These are phyloP conservation scores for Neoconidiobolus thromboides DNA, from an alignment of 371 early-diverging fungal genomes.

Conservation along the genomic window DNA sequence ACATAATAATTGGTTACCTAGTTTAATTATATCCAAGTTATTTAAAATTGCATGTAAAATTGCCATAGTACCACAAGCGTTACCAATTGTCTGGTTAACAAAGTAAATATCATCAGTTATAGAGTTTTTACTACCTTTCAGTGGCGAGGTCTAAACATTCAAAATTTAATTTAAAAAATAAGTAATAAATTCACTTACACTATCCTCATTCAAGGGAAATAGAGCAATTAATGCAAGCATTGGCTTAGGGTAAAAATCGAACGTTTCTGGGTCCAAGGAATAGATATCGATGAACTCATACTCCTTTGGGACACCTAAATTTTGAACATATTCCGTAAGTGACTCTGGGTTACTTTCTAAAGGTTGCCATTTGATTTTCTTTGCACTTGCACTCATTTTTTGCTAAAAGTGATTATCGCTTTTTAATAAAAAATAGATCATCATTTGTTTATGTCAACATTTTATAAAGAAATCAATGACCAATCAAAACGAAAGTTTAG, in stretches of 20 bases:
- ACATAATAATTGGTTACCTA: constrained; percentile 1
- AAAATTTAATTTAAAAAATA: too few relatives aligned
- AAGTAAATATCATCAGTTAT: constrained; percentile 43
- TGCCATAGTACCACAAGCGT: constrained; percentile 84
- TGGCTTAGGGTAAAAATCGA: constrained; percentile 14
- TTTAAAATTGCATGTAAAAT: constrained; percentile 53
- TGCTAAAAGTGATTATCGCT: too few relatives aligned
- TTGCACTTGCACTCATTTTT: too few relatives aligned
- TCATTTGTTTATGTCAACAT: too few relatives aligned
- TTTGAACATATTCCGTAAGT: not conserved
- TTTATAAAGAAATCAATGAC: too few relatives aligned
- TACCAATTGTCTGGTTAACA: constrained; percentile 70
- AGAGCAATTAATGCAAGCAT: constrained; percentile 63
- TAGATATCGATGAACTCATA: not conserved
- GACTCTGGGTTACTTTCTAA: not conserved
- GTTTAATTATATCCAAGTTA: constrained; percentile 12
- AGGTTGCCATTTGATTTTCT: not conserved
- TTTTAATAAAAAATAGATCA: too few relatives aligned
- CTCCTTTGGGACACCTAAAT: not conserved
- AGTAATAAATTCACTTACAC: not conserved
- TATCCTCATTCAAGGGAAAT: constrained; percentile 31
- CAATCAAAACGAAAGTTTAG: too few relatives aligned
- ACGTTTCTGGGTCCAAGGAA: not conserved
- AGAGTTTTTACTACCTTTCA: too few relatives aligned
- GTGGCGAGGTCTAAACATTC: too few relatives aligned